Percentiles rank a stretch among this genome's conserved stretches.
phyloP scores from a whole-genome alignment of 768 basidiomycete genomes.

The Xanthoconium stramineum region DNA sequence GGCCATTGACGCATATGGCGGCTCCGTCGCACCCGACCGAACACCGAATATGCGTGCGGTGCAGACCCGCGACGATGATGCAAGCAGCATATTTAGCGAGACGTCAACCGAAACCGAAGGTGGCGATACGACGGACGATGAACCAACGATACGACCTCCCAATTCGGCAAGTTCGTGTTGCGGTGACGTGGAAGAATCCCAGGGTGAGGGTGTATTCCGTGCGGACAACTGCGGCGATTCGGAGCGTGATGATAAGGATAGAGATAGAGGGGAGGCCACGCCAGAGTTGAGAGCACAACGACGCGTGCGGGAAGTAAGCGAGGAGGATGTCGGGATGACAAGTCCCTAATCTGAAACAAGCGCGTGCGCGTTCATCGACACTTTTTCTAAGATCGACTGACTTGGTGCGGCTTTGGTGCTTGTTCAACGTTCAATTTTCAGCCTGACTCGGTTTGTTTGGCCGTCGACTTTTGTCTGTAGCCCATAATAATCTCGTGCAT shows the following conservation, averaged over 20 bases:
- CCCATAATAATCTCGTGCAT: slow-evolving; percentile 24
- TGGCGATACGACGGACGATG: slow-evolving; percentile 69
- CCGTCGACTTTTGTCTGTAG: slow-evolving; percentile 15
- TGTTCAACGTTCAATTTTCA: background rate
- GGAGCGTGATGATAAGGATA: slow-evolving; percentile 21
- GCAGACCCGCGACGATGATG: slow-evolving; percentile 29
- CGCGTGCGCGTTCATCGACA: background rate
- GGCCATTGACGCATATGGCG: slow-evolving; percentile 52
- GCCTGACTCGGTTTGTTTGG: slow-evolving; percentile 12
- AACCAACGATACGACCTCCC: slow-evolving; percentile 71
- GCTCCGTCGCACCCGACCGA: slow-evolving; percentile 34
- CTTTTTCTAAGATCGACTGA: background rate
- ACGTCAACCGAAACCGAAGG: slow-evolving; percentile 48
- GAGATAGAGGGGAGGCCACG: slow-evolving; percentile 31
- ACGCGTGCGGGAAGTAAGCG: slow-evolving; percentile 27
- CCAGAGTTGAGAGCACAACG: slow-evolving; percentile 32
- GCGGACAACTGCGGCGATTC: slow-evolving; percentile 11
- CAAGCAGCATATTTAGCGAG: slow-evolving; percentile 35
- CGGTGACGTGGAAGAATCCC: slow-evolving; percentile 36
- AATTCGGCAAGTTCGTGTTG: slow-evolving; percentile 39
- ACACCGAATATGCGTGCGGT: slow-evolving; percentile 26
- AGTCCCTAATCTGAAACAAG: slow-evolving; percentile 23
- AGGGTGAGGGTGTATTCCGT: slow-evolving; percentile 29
- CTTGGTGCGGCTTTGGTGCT: background rate
- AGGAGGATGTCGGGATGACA: slow-evolving; percentile 32